Evolutionary conservation across 2,329 filamentous ascomycete genomes (phyloP).

Genomic region (Ceratocystis huliohia): DNA sequence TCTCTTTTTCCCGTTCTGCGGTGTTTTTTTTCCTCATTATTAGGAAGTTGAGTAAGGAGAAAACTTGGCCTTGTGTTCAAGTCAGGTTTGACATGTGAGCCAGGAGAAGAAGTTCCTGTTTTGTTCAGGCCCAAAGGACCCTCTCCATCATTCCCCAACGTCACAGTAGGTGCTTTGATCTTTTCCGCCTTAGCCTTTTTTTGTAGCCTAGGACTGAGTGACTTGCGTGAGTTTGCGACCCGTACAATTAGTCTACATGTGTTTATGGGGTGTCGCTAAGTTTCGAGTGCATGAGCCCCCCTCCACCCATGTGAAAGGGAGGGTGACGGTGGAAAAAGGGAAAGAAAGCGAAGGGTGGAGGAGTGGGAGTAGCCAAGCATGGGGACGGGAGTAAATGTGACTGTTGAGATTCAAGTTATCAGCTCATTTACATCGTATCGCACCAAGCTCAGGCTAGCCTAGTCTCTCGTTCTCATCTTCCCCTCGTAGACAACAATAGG

Average conservation of each 20-base stretch:
- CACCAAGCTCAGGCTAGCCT: no score
- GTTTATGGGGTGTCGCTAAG: not conserved
- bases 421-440: no score
- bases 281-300: not conserved
- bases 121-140: slow-evolving; percentile 1
- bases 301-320: no score
- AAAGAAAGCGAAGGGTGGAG: not conserved
- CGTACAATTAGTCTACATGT: not conserved
- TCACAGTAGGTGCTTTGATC: slow-evolving; percentile 5
- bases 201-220: not conserved
- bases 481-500: not conserved
- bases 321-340: no score
- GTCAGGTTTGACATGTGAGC: not conserved
- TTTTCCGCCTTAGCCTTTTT: not conserved
- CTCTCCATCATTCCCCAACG: not conserved
- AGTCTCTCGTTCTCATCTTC: not conserved
- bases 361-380: not conserved
- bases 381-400: not conserved
- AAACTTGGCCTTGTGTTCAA: not conserved
- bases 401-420: not conserved
- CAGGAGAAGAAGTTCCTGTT: not conserved
- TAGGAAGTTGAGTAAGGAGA: no score
- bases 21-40: no score
- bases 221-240: not conserved
- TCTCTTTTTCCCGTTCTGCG: not conserved